Base-by-base conservation (phyloP, 208 protist genomes). In the Leishmania major region DNA sequence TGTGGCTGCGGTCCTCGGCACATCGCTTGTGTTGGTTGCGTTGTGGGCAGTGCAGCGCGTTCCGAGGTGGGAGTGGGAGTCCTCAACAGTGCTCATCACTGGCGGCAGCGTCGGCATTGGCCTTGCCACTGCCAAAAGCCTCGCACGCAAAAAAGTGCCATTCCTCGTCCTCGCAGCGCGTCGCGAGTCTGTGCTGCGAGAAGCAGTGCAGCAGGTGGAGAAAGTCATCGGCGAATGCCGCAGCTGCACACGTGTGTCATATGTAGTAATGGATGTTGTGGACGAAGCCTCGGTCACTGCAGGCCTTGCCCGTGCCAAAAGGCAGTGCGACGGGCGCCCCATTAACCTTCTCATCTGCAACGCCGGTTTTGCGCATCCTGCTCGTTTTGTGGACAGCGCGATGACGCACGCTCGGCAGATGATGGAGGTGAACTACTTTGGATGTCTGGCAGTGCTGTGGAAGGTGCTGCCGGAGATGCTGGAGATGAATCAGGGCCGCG, bases 361-460 rank as follows among this genome's bases (percentile, higher is more conserved):
- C 77, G 95, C 95, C 43, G 96, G 96, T 43, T 93, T 96, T 67
- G 89, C 94, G 15, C 77, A 93, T 71, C 96, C 96, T 10, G 83
- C 88, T 25, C 95, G 95, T 47, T 97, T 98, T 86, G 37, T 95
- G 19, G 92, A 97, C 72, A 89, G 88, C 80, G 82, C 90, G 3
- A 81, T 91, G 59, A 72, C 72, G 47, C 87, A 96, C 57, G 93
- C 88, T 2, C 75, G 88, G 74, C 57, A 82, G 51, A 94, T 96
- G 90, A 96, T 98, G 94, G 83, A 98, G 62, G 83, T 95, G 25
- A 98, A 98, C 88, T 97, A 97, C 88, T 97, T 98, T 77, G 94
- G 95, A 57, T 94, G 80, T 74, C 83, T 98, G 40, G 75, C 89
- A 66, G 69, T 96, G 64, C 75, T 91, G 66, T 92, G 92, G 82